phyloP scores from a whole-genome alignment of 2,329 filamentous ascomycete species.

The Colletotrichum sp. region DNA sequence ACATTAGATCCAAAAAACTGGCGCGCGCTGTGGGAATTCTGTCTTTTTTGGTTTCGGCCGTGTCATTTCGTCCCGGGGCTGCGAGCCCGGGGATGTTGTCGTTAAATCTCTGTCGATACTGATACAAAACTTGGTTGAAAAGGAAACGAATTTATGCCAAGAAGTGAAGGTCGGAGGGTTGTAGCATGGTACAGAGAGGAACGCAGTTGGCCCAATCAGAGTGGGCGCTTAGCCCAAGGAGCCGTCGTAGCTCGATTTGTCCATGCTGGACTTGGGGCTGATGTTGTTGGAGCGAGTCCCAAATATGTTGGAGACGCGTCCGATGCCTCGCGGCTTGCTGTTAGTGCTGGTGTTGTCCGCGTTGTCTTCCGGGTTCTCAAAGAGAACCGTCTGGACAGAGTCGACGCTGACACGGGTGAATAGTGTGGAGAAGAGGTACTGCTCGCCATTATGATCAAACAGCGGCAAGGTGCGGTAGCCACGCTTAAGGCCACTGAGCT shows the following conservation, averaged over 20 bases:
- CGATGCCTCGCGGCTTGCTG: conserved; percentile 61
- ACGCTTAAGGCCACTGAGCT: conserved; percentile 86
- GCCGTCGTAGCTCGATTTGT: conserved; percentile 52
- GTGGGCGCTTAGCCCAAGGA: conserved; percentile 17
- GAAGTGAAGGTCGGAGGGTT: conserved; percentile 11
- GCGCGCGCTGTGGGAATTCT: conserved; percentile 15
- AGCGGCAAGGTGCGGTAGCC: conserved; percentile 93
- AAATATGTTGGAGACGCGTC: conserved; percentile 58
- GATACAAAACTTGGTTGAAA: conserved; percentile 17
- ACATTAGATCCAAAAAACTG: conserved; percentile 21
- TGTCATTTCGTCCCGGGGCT: conserved; percentile 19
- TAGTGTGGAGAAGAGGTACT: conserved; percentile 92
- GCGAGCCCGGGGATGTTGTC: conserved; percentile 7
- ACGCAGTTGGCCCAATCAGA: background rate
- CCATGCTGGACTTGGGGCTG: conserved; percentile 57
- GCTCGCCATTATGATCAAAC: conserved; percentile 86
- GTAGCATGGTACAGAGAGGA: background rate
- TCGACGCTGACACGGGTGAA: conserved; percentile 85
- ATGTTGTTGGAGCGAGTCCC: conserved; percentile 51
- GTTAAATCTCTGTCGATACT: conserved; percentile 19
- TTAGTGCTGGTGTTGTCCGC: conserved; percentile 33
- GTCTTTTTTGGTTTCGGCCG: conserved; percentile 22
- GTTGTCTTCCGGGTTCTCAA: conserved; percentile 50
- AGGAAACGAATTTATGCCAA: conserved; percentile 14
- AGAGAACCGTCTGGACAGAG: conserved; percentile 60